Percentiles rank a stretch among this genome's conserved stretches.
phyloP scores from a whole-genome alignment of 495 filamentous ascomycete species.

The Penicillium soppii region DNA sequence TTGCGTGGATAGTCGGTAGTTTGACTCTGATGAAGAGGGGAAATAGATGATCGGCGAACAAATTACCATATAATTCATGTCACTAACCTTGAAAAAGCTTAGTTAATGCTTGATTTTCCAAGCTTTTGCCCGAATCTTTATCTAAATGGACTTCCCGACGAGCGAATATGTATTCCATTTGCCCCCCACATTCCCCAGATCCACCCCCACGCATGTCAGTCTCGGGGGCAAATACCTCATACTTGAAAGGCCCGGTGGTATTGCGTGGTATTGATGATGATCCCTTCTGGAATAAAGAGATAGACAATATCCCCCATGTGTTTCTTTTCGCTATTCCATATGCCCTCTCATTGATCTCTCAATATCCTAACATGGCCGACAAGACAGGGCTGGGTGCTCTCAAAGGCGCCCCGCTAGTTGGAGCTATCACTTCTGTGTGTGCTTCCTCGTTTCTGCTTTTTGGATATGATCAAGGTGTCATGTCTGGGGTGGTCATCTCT shows the following conservation, averaged over 20 bases:
- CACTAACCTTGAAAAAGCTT: not conserved
- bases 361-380: conserved; percentile 7
- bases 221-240: conserved; percentile 11
- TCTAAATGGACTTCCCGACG: not conserved
- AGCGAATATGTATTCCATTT: not conserved
- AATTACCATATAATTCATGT: not conserved
- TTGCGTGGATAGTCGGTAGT: not conserved
- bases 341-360: not conserved
- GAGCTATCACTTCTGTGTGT: conserved; percentile 29
- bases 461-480: conserved; percentile 36
- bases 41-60: not conserved
- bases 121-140: not conserved
- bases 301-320: not conserved
- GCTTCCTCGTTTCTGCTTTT: conserved; percentile 29
- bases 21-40: not conserved
- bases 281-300: not conserved
- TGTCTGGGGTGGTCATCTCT: conserved; percentile 25
- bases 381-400: conserved; percentile 15
- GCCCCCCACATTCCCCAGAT: conserved; percentile 18
- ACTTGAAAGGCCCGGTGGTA: not conserved
- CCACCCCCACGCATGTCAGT: conserved; percentile 18
- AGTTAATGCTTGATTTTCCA: not conserved
- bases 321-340: too few relatives aligned
- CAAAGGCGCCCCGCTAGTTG: conserved; percentile 18
- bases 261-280: not conserved